Base-by-base conservation (phyloP, 768 basidiomycete species). In the Suillus ampliporus region DNA sequence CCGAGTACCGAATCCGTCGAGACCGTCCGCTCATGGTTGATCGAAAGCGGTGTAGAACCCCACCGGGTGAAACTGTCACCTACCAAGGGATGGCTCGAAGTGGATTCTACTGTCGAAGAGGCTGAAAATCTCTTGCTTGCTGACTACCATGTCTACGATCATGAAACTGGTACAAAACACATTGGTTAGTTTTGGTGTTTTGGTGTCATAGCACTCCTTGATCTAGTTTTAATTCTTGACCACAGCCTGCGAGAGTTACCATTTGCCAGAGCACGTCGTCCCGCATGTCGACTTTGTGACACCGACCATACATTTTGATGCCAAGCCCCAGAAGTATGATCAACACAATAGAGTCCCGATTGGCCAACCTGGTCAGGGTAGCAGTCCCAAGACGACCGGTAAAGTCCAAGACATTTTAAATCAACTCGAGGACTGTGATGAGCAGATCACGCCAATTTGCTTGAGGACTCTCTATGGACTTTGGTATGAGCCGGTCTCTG, bases 381-480 rank as follows among this genome's bases (percentile, higher is more conserved):
- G n/a, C 17, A 58, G 59, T 28, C 67, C 61, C 6, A 67, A 69
- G 63, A 71, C 65, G 13, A 37, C 64, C 1, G 77, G 74, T 23
- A 63, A 73, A 70, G 28, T 60, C 64, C 46, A 66, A 5, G 37
- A 64, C n/a, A 62, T 58, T 37, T 34, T 61, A 0, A 11, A 44
- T 14, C 31, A 70, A n/a, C 64, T 81, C 34, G 56, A 37, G 1
- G 63, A 71, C 10, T 83, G 82, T 57, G 80, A 80, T 54, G 50
- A 67, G 4, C 61, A 70, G 19, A 84, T 85, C 58, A 90, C 88
- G 0, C 87, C 87, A 7, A 66, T 78, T 3, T 91, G 89, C 69
- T 77, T 91, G 62, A 77, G 84, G 41, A 79, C 78, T 4, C 67
- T 90, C 59, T 90, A 90, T 66, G 83, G 83, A n/a, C 69, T 83